Evolutionary conservation across 1,284 basidiomycete species (phyloP).

Genomic region (Agroathelia rolfsii): DNA sequence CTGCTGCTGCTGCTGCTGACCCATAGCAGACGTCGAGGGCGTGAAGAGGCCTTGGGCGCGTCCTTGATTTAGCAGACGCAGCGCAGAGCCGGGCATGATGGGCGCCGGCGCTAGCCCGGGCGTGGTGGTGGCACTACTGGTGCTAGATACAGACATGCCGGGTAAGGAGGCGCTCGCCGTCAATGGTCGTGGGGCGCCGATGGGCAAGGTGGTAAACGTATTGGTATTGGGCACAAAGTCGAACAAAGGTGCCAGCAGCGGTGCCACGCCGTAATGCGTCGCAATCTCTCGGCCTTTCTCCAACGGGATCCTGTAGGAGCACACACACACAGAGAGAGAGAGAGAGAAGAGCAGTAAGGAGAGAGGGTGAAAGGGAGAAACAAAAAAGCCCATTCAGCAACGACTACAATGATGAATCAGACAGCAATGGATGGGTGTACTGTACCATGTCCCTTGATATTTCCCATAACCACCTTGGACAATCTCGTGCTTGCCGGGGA

Average conservation of each 20-base stretch:
- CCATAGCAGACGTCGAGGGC: conserved; percentile 56
- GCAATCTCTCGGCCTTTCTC: conserved; percentile 86
- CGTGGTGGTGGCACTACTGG: conserved; percentile 35
- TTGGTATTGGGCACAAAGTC: conserved; percentile 80
- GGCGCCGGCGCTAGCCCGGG: conserved; percentile 62
- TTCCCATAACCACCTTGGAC: conserved; percentile 99
- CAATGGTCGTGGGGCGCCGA: conserved; percentile 40
- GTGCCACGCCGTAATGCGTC: conserved; percentile 80
- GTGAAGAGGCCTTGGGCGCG: conserved; percentile 79
- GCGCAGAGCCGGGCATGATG: conserved; percentile 72
- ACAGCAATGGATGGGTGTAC: conserved; percentile 7
- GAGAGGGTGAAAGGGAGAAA: conserved; percentile 5
- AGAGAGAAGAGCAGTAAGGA: conserved; percentile 11
- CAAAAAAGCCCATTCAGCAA: conserved; percentile 13
- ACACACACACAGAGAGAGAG: too few species aligned
- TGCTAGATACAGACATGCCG: conserved; percentile 22
- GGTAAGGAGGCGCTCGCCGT: conserved; percentile 42
- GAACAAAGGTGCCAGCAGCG: conserved; percentile 79
- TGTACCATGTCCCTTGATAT: conserved; percentile 97
- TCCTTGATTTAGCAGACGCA: conserved; percentile 72
- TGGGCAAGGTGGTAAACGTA: conserved; percentile 50
- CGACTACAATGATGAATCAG: conserved; percentile 1
- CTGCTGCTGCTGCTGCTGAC: conserved; percentile 10
- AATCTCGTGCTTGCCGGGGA: conserved; percentile 95
- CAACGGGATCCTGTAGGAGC: conserved; percentile 92